Evolutionary conservation across 768 basidiomycete genomes (phyloP), one percentile per base, ranked within the genome.

Genomic region (Boletus pseudo-olivaceus): DNA sequence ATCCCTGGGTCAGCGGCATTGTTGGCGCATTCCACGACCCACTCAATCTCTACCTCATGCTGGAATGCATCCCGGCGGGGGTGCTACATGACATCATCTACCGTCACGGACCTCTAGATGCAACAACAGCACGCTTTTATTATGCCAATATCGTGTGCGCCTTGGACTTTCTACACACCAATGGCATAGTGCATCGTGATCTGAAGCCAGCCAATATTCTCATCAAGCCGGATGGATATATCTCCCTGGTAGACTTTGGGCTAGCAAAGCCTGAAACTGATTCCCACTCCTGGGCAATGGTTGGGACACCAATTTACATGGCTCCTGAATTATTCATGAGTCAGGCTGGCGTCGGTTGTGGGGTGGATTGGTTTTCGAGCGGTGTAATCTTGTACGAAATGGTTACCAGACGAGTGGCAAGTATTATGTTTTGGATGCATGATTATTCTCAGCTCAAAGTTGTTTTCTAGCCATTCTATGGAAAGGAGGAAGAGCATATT

Each of bases 131-230:
- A 7, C 70, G 71, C 6, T 86, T 86, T 67, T 85, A 82, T 67
- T 79, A 76, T 58, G 69, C 76, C 26, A 84, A 84, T 58, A 76
- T 84, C 39, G 73, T 75, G 11, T 74, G 75, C 40, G 83, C 72
- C 12, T 61, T 85, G 29, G 69, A 74, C 12, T 81, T 79, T 60
- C 62, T 85, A 2, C 76, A 80, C 49, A 51, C 54, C 0, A 64
- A 74, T 9, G 71, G 69, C n/a, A 68, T 83, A 46, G 72, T 76
- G 7, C 82, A 84, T 53, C 74, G 81, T 19, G 82, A 85, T 60
- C 51, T 85, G 19, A 84, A 84, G 60, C 82, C 83, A 2, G 77
- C 76, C 19, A 84, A 84, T 47, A 75, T 85, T 45, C 73, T 85
- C 47, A 50, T 85, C 53, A 81, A 79, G 40, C 59, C 72, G 2